Percentiles rank a stretch among this genome's conserved stretches.
These are phyloP conservation scores for Verbascum thapsus DNA, from an alignment of 257 asterid species.

Conservation along the genomic window DNA sequence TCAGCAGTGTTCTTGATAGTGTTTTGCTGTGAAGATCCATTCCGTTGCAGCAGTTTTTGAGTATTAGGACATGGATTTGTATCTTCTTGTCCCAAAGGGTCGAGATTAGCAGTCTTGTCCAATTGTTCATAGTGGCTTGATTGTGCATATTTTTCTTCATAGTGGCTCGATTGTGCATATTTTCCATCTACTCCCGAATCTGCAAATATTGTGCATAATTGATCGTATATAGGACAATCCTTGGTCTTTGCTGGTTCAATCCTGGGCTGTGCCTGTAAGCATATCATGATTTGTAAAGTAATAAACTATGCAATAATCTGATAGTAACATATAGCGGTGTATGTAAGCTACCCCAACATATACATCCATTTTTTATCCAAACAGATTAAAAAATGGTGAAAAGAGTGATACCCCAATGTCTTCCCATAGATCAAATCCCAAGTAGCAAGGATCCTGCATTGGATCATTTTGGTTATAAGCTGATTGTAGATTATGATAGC, in stretches of 20 bases:
- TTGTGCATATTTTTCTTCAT: conserved; percentile 82
- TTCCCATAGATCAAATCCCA: conserved; percentile 94
- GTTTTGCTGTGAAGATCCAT: conserved; percentile 47
- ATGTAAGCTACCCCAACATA: no score
- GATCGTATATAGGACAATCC: conserved; percentile 85
- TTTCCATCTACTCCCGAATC: conserved; percentile 84
- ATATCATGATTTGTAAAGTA: conserved; percentile 1
- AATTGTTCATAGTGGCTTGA: conserved; percentile 87
- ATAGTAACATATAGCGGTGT: no score
- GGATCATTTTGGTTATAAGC: conserved; percentile 55
- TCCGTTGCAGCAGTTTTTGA: conserved; percentile 44
- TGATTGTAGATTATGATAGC: conserved; percentile 72
- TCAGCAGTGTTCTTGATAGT: conserved; percentile 42
- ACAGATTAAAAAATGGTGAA: conserved; percentile 26
- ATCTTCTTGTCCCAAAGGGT: conserved; percentile 43
- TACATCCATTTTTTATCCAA: neutral
- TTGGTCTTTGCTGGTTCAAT: conserved; percentile 74
- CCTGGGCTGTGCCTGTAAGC: conserved; percentile 67
- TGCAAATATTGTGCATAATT: conserved; percentile 79
- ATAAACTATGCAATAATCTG: neutral
- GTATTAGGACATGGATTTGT: conserved; percentile 45
- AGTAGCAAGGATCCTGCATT: conserved; percentile 66
- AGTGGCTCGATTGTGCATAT: conserved; percentile 97
- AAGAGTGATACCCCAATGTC: conserved; percentile 63
- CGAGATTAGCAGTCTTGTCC: conserved; percentile 47